Evolutionary conservation across 2,329 filamentous ascomycete species (phyloP).

Genomic region (Kalaharituber pfeilii): DNA sequence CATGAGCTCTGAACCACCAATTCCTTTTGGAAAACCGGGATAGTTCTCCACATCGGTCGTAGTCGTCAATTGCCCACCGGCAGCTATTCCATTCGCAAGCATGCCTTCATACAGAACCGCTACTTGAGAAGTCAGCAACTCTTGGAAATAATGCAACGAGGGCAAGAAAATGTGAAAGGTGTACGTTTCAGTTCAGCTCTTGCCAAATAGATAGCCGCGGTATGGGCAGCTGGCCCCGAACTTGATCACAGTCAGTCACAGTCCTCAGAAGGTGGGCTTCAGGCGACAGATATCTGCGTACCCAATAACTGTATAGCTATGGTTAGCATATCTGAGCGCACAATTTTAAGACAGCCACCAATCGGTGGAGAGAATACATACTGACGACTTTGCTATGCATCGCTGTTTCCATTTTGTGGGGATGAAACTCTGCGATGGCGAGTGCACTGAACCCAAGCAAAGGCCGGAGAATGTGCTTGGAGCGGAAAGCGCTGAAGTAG

Average conservation of each 20-base stretch:
- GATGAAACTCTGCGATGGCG: slow-evolving; percentile 3
- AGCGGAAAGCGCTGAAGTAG: slow-evolving; percentile 2
- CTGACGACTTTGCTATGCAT: slow-evolving; percentile 85
- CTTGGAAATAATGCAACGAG: background rate
- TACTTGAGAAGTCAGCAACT: slow-evolving; percentile 20
- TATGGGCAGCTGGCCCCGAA: slow-evolving; percentile 94
- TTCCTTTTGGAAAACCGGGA: slow-evolving; percentile 78
- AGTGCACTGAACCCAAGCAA: slow-evolving; percentile 18
- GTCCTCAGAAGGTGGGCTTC: background rate
- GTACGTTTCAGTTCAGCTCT: slow-evolving; percentile 78
- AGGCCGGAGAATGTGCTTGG: slow-evolving; percentile 9
- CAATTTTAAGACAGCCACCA: too few relatives aligned
- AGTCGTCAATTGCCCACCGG: slow-evolving; percentile 90
- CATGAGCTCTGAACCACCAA: slow-evolving; percentile 81
- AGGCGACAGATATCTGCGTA: slow-evolving; percentile 1
- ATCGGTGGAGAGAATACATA: slow-evolving; percentile 32
- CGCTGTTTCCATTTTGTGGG: background rate
- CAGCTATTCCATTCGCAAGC: slow-evolving; percentile 89
- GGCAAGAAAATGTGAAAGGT: slow-evolving; percentile 21
- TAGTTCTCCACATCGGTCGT: slow-evolving; percentile 98
- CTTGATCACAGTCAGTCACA: slow-evolving; percentile 35
- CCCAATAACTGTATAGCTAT: slow-evolving; percentile 9
- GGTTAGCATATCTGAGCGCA: slow-evolving; percentile 11
- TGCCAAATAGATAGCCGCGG: slow-evolving; percentile 87
- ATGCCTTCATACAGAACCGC: slow-evolving; percentile 94